phyloP scores from a whole-genome alignment of 495 filamentous ascomycete genomes.

The Daldinia bambusicola region DNA sequence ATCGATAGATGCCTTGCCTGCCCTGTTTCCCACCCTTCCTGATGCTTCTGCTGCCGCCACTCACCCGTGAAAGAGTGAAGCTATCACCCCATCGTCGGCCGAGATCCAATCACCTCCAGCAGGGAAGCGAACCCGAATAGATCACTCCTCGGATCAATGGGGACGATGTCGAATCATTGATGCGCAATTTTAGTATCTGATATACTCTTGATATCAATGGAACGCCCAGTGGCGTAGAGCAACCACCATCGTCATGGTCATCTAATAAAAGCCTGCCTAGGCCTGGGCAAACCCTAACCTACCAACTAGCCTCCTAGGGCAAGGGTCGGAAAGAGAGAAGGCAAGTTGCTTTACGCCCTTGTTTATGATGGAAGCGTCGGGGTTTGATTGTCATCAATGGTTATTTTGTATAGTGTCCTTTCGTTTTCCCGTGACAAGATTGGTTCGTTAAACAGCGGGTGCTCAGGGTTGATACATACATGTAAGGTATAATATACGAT shows the following conservation, averaged over 20 bases:
- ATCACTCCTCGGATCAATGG: conserved; percentile 23
- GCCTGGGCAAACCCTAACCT: conserved; percentile 1
- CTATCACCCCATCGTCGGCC: conserved; percentile 30
- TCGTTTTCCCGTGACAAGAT: conserved; percentile 28
- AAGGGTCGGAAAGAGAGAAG: conserved; percentile 10
- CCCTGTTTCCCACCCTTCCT: conserved; percentile 3
- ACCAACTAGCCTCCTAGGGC: conserved; percentile 8
- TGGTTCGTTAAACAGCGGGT: conserved; percentile 18
- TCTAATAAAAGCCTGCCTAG: background rate
- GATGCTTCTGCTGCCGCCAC: conserved; percentile 10
- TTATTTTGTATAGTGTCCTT: conserved; percentile 11
- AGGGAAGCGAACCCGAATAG: conserved; percentile 31
- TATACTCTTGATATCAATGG: conserved; percentile 30
- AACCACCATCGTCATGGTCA: conserved; percentile 14
- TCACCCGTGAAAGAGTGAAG: conserved; percentile 4
- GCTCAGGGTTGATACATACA: conserved; percentile 20
- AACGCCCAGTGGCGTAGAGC: conserved; percentile 17
- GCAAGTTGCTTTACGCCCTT: conserved; percentile 3
- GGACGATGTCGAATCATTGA: conserved; percentile 37
- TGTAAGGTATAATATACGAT: background rate
- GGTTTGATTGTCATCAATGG: conserved; percentile 19
- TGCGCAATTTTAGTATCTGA: conserved; percentile 42
- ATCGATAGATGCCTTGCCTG: conserved; percentile 28
- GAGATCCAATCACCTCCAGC: conserved; percentile 41
- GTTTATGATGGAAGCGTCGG: conserved; percentile 33